Evolutionary conservation across 2,329 filamentous ascomycete genomes (phyloP), one percentile per base, ranked within the genome.

Genomic region (Chaetomiaceae sp.): DNA sequence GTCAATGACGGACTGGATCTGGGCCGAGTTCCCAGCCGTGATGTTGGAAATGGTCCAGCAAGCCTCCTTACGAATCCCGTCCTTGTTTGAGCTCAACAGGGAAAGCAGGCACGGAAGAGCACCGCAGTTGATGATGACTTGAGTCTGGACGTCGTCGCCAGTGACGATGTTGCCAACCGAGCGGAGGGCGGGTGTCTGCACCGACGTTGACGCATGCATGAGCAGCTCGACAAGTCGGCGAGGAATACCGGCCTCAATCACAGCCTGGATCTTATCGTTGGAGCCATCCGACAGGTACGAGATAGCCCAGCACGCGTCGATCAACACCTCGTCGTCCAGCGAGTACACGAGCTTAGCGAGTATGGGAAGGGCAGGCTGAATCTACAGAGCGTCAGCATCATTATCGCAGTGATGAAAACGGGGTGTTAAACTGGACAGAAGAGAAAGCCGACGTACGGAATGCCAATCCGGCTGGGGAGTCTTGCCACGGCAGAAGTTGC

Each of bases 31-130:
- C 52, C 93, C 93, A 50, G 93, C 93, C 26, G 93, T 98, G 62
- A 98, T 88, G 77, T 98, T 98, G 65, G 90, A 96, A 60, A 98
- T 98, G 41, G 93, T 98, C 93, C 93, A 98, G 81, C 93, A 98
- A 22, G 93, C 93, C 70, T 98, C 93, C 77, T 98, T 98, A 57
- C 93, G 88, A 57, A 98, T 98, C 20, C 93, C 93, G 62, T 98
- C 93, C 78, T 98, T 98, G 63, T 88, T 93, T 29, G 91, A 97
- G 76, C 90, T 91, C 53, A 98, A 75, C 15, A 98, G 83, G 29
- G 90, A 93, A 42, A 97, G 74, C n/a, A 98, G 79, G 56, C 90
- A 94, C 34, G 90, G 83, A 38, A 98, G 79, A 56, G 93, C 84
- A 51, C 93, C 91, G 60, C 90, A 95, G 79, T 98, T 98, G 70